Conservation (phyloP, 2,329 filamentous ascomycete genomes). For the Pseudogymnoascus sp. region DNA sequence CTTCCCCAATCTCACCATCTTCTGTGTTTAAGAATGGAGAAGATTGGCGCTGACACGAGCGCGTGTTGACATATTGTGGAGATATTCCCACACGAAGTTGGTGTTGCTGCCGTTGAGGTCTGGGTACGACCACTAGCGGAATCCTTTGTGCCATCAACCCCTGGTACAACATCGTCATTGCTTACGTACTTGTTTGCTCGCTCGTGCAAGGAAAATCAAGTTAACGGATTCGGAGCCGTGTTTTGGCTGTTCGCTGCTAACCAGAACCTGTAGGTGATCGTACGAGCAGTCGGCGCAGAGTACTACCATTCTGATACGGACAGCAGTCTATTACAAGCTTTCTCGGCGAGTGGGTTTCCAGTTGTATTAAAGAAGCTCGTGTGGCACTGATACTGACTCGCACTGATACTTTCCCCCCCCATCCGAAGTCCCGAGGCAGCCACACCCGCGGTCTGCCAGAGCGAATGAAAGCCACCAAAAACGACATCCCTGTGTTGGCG, state of each 20-base stretch:
- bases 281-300: background rate
- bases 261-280: background rate
- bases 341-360: background rate
- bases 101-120: background rate
- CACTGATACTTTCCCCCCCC: background rate
- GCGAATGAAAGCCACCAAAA: background rate
- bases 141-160: background rate
- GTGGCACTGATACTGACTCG: background rate
- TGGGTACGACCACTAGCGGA: background rate
- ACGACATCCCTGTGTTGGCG: background rate
- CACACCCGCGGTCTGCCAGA: background rate
- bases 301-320: background rate
- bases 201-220: background rate
- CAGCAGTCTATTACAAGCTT: background rate
- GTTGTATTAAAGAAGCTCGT: background rate
- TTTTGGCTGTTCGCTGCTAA: background rate
- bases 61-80: constrained; percentile 3
- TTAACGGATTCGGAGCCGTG: background rate
- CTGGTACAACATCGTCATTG: background rate
- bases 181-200: background rate
- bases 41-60: background rate
- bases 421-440: background rate
- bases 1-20: background rate
- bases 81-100: background rate
- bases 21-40: background rate